A percentile compares a stretch with the other conserved stretches of the same genome.
Conservation (phyloP, 2,329 filamentous ascomycete species). For the Monosporascus sp. region DNA sequence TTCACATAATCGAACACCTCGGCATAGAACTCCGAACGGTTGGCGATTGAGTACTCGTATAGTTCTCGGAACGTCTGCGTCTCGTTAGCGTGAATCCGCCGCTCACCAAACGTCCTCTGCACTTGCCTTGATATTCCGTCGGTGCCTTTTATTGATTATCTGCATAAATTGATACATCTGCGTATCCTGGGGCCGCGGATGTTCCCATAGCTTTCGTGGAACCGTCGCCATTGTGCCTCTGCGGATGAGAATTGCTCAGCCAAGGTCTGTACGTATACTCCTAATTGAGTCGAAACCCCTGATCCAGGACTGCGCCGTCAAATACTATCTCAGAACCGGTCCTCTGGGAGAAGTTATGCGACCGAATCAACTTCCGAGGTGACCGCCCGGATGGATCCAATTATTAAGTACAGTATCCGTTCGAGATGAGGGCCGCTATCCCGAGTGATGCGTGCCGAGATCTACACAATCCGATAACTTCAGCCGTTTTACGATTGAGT, state of each 20-base stretch:
- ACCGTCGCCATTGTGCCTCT: slow-evolving; percentile 16
- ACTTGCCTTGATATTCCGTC: slow-evolving; percentile 51
- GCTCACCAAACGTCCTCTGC: background rate
- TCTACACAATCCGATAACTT: too few relatives aligned
- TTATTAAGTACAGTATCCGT: too few relatives aligned
- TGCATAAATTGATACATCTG: slow-evolving; percentile 65
- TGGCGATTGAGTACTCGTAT: slow-evolving; percentile 61
- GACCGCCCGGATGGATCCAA: too few relatives aligned
- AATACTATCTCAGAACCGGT: too few relatives aligned
- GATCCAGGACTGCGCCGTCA: too few relatives aligned
- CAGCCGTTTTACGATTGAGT: too few relatives aligned
- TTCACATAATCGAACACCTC: slow-evolving; percentile 55
- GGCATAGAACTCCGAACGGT: slow-evolving; percentile 60
- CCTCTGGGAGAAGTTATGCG: too few relatives aligned
- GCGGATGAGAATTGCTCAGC: background rate
- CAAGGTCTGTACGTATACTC: background rate
- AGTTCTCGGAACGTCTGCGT: slow-evolving; percentile 62
- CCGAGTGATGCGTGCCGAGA: too few relatives aligned
- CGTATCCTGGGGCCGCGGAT: slow-evolving; percentile 55
- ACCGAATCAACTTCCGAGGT: too few relatives aligned
- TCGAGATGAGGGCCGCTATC: too few relatives aligned
- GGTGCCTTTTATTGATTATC: slow-evolving; percentile 52
- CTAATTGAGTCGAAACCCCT: too few relatives aligned
- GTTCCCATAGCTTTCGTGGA: slow-evolving; percentile 64
- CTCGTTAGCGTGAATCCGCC: slow-evolving; percentile 4